Base-by-base conservation (phyloP, 352 stramenopile species). In the Saprolegnia parasitica region DNA sequence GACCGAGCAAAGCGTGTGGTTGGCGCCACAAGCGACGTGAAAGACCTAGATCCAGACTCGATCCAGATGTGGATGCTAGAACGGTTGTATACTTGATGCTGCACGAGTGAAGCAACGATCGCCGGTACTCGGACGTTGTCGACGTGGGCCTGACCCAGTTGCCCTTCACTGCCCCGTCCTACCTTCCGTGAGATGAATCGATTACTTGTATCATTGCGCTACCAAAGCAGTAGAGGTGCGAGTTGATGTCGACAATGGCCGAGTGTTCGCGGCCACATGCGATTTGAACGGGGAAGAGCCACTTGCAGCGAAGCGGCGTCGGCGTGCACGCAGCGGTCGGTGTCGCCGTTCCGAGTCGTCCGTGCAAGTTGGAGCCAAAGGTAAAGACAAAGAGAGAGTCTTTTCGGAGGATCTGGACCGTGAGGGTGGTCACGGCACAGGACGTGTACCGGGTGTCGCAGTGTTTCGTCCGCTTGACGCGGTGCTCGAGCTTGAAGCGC, bases 181-280 rank as follows among this genome's bases (percentile, higher is more conserved):
- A 61, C 32, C 2, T 35, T 21, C 9, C 9, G 5, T 50, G 8
- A 37, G 24, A 23, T 10, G 15, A 32, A 49, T n/a, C 1, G 13
- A 11, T 4, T 10, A 49, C 2, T 35, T 49, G 10, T 4, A 56
- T 21, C 37, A 56, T 75, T 0, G 63, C 47, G 9, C 78, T 65
- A 39, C 83, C 83, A 66, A 89, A 89, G 74, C 81, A 89, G 66
- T 89, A 91, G 46, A 91, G 72, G 65, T 89, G 86, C 1, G 83
- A 88, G 50, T 87, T 87, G 23, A 88, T 81, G 45, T 91, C 83
- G 35, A 91, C 78, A 46, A 91, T 81, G 26, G 83, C 81, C 1
- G 81, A 86, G 72, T 91, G 83, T 11, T 81, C 77, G 47, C 83
- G 83, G 9, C 83, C 83, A 45, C 83, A 89, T 21, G 83, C 74